phyloP scores from a whole-genome alignment of 106 monocot genomes.

The Allium cepa region DNA sequence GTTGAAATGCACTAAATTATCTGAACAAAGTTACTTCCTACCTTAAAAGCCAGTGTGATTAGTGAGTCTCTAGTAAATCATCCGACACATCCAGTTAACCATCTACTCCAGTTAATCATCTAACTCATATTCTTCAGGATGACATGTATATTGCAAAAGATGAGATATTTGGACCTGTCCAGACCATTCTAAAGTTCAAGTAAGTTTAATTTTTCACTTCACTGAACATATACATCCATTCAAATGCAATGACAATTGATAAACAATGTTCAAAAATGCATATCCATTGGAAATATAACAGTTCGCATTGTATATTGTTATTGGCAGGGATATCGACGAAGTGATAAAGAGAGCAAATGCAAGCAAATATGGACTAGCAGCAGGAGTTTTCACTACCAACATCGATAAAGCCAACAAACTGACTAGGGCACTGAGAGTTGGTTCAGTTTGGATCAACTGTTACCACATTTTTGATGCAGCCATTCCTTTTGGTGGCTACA shows the following conservation, averaged over 20 bases:
- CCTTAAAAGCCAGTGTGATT: no score
- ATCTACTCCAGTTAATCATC: no score
- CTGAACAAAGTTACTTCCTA: no score
- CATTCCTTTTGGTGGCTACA: conserved; percentile 91
- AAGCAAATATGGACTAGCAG: conserved; percentile 59
- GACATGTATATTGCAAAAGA: conserved; percentile 76
- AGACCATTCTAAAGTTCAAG: conserved; percentile 91
- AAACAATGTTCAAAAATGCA: no score
- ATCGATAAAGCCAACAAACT: conserved; percentile 78
- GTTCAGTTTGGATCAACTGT: conserved; percentile 81
- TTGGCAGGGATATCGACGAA: conserved; percentile 28
- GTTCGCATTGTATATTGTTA: no score
- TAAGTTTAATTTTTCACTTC: conserved; percentile 15
- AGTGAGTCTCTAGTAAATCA: no score
- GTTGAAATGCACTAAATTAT: no score
- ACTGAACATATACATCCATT: no score
- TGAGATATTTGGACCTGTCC: conserved; percentile 94
- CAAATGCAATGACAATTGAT: no score
- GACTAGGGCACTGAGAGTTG: conserved; percentile 52
- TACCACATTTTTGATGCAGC: conserved; percentile 80
- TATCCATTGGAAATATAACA: no score
- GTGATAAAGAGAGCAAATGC: conserved; percentile 69
- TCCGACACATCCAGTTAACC: no score
- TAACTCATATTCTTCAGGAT: conserved; percentile 38
- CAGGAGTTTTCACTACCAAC: conserved; percentile 81